A percentile compares a stretch with the other conserved stretches of the same genome.
Conservation (phyloP, 1,139 yeast genomes). For the Blastobotrys indianensis region DNA sequence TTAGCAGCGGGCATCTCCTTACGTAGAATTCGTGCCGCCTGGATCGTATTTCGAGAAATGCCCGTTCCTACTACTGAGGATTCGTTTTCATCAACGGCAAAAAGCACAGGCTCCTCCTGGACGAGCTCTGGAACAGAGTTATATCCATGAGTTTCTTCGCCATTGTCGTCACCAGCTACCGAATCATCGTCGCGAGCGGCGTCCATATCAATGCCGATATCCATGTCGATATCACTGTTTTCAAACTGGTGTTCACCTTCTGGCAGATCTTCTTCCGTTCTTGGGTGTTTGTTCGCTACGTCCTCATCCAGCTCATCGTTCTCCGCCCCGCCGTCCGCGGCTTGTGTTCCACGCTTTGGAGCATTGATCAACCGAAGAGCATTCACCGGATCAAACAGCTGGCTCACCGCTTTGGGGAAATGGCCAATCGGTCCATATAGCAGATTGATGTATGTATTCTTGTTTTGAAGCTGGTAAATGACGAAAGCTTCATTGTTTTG, state of each 20-base stretch:
- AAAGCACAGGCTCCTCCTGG: constrained; percentile 12
- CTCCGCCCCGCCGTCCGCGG: background rate
- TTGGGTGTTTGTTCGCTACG: constrained; percentile 1
- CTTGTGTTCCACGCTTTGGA: background rate
- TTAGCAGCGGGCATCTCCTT: constrained; percentile 28
- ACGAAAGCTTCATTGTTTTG: constrained; percentile 5
- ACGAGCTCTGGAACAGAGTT: background rate
- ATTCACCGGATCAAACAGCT: background rate
- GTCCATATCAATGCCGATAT: constrained; percentile 4
- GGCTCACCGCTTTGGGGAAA: background rate
- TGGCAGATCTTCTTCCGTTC: constrained; percentile 13
- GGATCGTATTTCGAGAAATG: constrained; percentile 46
- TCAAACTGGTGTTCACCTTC: constrained; percentile 15
- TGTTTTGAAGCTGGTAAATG: constrained; percentile 5
- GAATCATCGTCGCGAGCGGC: constrained; percentile 6
- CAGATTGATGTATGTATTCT: background rate
- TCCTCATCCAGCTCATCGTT: constrained; percentile 11
- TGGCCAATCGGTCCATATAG: constrained; percentile 1
- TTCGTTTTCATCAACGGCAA: constrained; percentile 4
- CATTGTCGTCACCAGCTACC: constrained; percentile 6
- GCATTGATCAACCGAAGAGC: background rate
- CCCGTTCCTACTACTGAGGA: constrained; percentile 13
- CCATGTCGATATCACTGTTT: background rate
- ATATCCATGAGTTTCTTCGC: constrained; percentile 6
- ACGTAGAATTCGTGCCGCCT: constrained; percentile 51